Conservation (phyloP, 257 asterid species). For the Salvia miltiorrhiza region DNA sequence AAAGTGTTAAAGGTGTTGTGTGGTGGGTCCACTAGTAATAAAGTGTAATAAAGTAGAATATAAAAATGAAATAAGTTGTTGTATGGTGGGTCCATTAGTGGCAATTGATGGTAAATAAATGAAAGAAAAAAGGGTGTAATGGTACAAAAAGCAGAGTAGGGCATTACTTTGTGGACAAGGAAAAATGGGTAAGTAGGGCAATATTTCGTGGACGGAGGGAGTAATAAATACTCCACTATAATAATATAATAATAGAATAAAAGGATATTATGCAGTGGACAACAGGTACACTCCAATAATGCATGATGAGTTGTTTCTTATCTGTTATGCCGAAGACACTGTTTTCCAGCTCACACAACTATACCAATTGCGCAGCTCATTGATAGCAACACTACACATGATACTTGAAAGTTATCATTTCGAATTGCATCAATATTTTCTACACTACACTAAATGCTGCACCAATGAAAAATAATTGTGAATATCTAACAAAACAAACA, state of each 20-base stretch:
- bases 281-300: neutral
- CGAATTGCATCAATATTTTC: neutral
- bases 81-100: no score
- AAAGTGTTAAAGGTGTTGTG: no score
- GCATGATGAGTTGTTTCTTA: neutral
- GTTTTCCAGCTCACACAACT: slow-evolving; percentile 36
- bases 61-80: no score
- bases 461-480: neutral
- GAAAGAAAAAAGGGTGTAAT: no score
- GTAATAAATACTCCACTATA: no score
- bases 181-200: no score
- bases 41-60: no score
- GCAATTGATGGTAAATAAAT: no score
- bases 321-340: slow-evolving; percentile 27
- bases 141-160: no score
- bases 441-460: neutral
- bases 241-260: neutral
- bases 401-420: neutral
- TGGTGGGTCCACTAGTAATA: no score
- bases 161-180: no score
- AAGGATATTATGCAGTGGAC: neutral
- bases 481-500: neutral
- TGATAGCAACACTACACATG: slow-evolving; percentile 16
- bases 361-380: slow-evolving; percentile 14
- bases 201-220: no score